These are phyloP conservation scores for Polygonum aviculare DNA, from an alignment of 148 eudicot genomes.

Conservation along the genomic window DNA sequence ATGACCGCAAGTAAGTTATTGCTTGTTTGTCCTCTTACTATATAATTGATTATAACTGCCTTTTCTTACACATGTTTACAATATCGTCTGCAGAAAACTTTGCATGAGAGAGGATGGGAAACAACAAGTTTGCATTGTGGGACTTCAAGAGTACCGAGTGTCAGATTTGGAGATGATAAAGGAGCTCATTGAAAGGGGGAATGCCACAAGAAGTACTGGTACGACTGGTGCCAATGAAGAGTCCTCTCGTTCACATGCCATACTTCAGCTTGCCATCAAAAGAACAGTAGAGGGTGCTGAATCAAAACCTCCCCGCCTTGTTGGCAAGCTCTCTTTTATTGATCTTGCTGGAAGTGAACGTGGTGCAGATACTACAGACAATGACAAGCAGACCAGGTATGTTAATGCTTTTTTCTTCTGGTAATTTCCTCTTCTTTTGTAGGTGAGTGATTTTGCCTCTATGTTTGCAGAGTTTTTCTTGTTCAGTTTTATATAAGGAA, in stretches of 20 bases:
- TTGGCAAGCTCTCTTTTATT: slow-evolving; percentile 95
- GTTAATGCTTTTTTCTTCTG: neutral
- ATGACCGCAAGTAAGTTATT: slow-evolving; percentile 76
- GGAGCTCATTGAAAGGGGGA: slow-evolving; percentile 95
- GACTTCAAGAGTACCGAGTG: slow-evolving; percentile 86
- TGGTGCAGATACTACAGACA: slow-evolving; percentile 97
- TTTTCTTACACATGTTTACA: neutral
- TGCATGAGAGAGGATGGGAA: slow-evolving; percentile 97
- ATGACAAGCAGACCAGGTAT: slow-evolving; percentile 97
- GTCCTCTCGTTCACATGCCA: slow-evolving; percentile 98
- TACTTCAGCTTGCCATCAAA: slow-evolving; percentile 87
- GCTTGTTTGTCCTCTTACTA: neutral
- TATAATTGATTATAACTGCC: neutral
- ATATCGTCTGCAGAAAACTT: slow-evolving; percentile 59
- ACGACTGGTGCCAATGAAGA: slow-evolving; percentile 99
- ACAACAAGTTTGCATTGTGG: slow-evolving; percentile 96
- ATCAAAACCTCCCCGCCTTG: slow-evolving; percentile 68
- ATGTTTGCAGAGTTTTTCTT: neutral
- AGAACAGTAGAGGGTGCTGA: slow-evolving; percentile 64
- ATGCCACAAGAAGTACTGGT: slow-evolving; percentile 86
- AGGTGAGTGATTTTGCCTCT: neutral
- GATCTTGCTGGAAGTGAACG: slow-evolving; percentile 99
- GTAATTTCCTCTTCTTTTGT: neutral
- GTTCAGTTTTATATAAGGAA: neutral
- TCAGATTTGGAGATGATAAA: slow-evolving; percentile 86